A percentile compares a stretch with the other conserved stretches of the same genome.
phyloP scores from a whole-genome alignment of 345 rosid species.

The Trapa bicornis region DNA sequence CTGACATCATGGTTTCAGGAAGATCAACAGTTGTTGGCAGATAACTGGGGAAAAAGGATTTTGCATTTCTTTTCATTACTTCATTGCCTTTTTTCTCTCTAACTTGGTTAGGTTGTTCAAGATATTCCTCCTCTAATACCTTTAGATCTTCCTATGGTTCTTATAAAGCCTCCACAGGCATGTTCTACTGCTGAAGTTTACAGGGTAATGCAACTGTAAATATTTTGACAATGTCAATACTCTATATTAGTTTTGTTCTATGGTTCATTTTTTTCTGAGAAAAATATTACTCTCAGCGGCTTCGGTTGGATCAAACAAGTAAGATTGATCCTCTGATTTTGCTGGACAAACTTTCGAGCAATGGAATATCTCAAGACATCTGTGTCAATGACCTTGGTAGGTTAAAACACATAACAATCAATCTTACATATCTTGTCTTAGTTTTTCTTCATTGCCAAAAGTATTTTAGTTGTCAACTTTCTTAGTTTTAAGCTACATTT shows the following conservation, averaged over 20 bases:
- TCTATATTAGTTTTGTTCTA: constrained; percentile 7
- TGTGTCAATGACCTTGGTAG: constrained; percentile 92
- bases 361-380: constrained; percentile 71
- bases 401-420: not conserved
- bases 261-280: not conserved
- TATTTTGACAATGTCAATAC: not conserved
- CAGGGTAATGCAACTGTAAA: constrained; percentile 37
- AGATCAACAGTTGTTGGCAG: not conserved
- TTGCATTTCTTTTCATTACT: not conserved
- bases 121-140: constrained; percentile 72
- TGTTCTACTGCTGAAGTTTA: constrained; percentile 94
- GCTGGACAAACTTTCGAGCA: constrained; percentile 57
- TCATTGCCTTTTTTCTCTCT: constrained; percentile 7
- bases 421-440: constrained; percentile 2
- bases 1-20: not conserved
- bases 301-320: constrained; percentile 61
- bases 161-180: constrained; percentile 78
- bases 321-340: constrained; percentile 54
- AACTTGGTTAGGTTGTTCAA: constrained; percentile 51
- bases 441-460: not conserved
- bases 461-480: not conserved
- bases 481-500: not conserved
- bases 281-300: constrained; percentile 28
- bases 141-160: constrained; percentile 64
- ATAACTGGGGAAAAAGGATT: not conserved